Evolutionary conservation across 768 basidiomycete species (phyloP).

Genomic region (Tubosaeta sp.): DNA sequence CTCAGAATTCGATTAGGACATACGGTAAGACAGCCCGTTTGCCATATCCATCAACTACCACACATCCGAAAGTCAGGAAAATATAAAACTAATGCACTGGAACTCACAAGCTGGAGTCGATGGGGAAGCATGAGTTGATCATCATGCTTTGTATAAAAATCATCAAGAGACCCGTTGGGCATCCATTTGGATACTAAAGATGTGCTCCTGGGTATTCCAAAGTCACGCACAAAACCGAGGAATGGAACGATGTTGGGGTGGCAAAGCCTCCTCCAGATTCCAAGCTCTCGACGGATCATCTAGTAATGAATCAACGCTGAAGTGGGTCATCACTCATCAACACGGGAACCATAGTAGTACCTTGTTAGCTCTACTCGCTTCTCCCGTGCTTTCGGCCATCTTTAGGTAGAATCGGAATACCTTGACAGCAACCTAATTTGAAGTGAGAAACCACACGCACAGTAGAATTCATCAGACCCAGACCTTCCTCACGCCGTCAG

Average conservation of each 20-base stretch:
- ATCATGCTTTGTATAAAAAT: conserved; percentile 10
- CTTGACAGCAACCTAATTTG: conserved; percentile 11
- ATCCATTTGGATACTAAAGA: conserved; percentile 29
- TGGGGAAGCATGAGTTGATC: neutral
- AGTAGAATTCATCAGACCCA: neutral
- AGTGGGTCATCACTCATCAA: too few species aligned
- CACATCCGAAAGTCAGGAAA: conserved; percentile 20
- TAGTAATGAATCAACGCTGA: neutral
- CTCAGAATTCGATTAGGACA: neutral
- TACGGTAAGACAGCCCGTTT: conserved; percentile 6
- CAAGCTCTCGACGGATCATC: conserved; percentile 22
- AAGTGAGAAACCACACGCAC: neutral
- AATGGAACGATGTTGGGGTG: conserved; percentile 23
- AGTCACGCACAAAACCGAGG: conserved; percentile 17
- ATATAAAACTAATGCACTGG: conserved; percentile 8
- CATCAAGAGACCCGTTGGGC: conserved; percentile 21
- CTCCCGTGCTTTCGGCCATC: conserved; percentile 1
- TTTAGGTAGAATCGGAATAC: conserved; percentile 6
- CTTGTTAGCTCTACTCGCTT: neutral
- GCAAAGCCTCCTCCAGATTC: conserved; percentile 20
- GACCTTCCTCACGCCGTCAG: conserved; percentile 1
- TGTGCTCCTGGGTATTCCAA: conserved; percentile 14
- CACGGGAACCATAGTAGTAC: neutral
- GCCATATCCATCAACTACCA: conserved; percentile 10
- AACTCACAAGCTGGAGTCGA: neutral